phyloP scores from a whole-genome alignment of 1,284 basidiomycete genomes.

The Cutaneotrichosporon curvatum region DNA sequence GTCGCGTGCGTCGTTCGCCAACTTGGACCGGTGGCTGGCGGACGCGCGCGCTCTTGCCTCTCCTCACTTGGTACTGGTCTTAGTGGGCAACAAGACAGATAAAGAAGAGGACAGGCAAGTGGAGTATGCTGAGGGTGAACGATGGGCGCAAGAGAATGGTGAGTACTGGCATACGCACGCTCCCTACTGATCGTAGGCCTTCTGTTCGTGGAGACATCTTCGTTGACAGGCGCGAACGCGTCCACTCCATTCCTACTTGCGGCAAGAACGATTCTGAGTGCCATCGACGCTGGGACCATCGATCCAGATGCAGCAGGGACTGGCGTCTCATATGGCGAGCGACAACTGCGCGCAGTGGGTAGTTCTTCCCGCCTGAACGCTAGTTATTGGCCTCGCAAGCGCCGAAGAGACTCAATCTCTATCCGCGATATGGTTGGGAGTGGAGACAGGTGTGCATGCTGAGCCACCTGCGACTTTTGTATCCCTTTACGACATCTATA shows the following conservation, averaged over 20 bases:
- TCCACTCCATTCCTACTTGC: constrained; percentile 87
- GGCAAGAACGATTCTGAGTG: constrained; percentile 81
- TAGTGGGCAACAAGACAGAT: constrained; percentile 95
- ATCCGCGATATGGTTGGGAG: constrained; percentile 17
- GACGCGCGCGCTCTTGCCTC: constrained; percentile 81
- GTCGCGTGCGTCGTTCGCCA: constrained; percentile 59
- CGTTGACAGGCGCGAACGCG: constrained; percentile 85
- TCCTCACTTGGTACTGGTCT: constrained; percentile 77
- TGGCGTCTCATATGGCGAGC: constrained; percentile 92
- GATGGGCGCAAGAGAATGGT: constrained; percentile 94
- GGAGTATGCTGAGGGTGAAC: constrained; percentile 84
- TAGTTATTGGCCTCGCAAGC: background rate
- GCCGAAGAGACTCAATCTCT: constrained; percentile 15
- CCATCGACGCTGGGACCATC: constrained; percentile 82
- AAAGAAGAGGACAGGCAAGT: constrained; percentile 90
- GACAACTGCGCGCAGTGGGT: constrained; percentile 72
- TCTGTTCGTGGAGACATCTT: constrained; percentile 88
- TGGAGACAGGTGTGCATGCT: constrained; percentile 10
- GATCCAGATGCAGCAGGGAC: constrained; percentile 90
- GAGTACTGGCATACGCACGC: constrained; percentile 12
- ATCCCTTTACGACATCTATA: background rate
- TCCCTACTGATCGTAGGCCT: constrained; percentile 54
- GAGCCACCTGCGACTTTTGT: background rate
- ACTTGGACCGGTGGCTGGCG: constrained; percentile 77
- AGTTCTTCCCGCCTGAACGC: constrained; percentile 6